Evolutionary conservation across 2,329 filamentous ascomycete genomes (phyloP), one percentile per base, ranked within the genome.

Genomic region (Paraphaeosphaeria minitans): DNA sequence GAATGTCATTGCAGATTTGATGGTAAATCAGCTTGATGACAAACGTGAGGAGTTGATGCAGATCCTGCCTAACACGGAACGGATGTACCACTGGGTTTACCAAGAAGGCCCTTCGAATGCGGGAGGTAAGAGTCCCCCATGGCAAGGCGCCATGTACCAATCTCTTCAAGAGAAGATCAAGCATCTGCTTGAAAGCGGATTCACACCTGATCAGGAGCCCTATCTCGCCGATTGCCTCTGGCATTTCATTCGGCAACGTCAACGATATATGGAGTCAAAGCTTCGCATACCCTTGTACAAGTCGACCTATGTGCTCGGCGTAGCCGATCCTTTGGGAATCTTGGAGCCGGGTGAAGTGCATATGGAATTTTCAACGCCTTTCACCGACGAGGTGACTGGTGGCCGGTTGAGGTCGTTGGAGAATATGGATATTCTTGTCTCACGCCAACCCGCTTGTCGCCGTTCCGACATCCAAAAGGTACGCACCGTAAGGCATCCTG

Each of bases 401-500:
- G 83, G 85, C 37, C 82, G 79, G 0, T 85, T 84, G 42, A 83
- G 82, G 0, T 70, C 83, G 6, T 72, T 92, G 5, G 63, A 87
- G 39, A 81, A 81, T 0, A 78, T 82, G 16, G 84, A 92, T 14
- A 77, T 91, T 0, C 78, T 94, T 0, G 87, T 93, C 0, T 86
- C 87, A 0, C 83, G 91, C 21, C 85, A 87, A 1, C 91, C 91
- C 0, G 87, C 89, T 0, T 85, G 92, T 67, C 85, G 88, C 22
- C 80, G 82, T 0, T 91, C 87, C 29, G 91, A 95, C 61, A 86
- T 94, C 0, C 91, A 93, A 66, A 89, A 84, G 56, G 74, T 81
- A 1, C 72, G 70, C 33, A 81, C 82, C 0, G 79, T 85, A 0
- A 82, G 77, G 65, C 81, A 82, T n/a, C 81, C 82, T 0, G 82